Base-by-base conservation (phyloP, 768 basidiomycete genomes). In the Mycena albidolilacea region DNA sequence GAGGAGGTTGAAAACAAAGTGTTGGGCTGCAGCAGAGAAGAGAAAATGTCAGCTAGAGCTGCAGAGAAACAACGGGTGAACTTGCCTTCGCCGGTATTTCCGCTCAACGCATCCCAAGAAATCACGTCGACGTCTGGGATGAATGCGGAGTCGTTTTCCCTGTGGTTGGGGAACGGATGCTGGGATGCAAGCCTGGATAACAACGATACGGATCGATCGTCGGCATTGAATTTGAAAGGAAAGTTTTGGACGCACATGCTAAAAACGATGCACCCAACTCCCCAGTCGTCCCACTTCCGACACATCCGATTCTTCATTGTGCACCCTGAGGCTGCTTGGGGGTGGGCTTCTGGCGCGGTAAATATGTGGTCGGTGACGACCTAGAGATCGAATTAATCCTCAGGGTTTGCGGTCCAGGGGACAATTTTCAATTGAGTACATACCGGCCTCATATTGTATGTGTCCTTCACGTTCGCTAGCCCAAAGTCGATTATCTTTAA, bases 401-500 rank as follows among this genome's bases (percentile, higher is more conserved):
- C 9, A 9, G n/a, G 4, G 44, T 17, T 19, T 17, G 38, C 17
- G 19, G 38, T 39, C 15, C 58, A 60, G 41, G 6, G 30, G 38
- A 17, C 19, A 23, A 9, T 0, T 30, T 30, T 30, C 3, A 30
- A 30, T 30, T 30, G 30, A 30, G 30, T 30, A 21, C 17, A 7
- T 58, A 65, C 72, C 67, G 30, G 57, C 0, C 12, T 1, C 5
- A 61, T 35, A 21, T 72, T 76, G 37, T 58, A 37, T 6, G 83
- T 86, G 52, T 85, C 84, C 14, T 85, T 80, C 37, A 86, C 84
- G 74, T 91, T 91, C 15, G 91, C 90, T 8, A 92, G 81, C 0
- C 91, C 91, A 76, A 91, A 92, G 76, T 92, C 91, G 8, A 90
- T 88, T 12, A 92, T 85, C 76, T 91, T 91, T 77, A 87, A 84